Base-by-base conservation (phyloP, 2,329 filamentous ascomycete species). In the Trichoderma cornu-damae region DNA sequence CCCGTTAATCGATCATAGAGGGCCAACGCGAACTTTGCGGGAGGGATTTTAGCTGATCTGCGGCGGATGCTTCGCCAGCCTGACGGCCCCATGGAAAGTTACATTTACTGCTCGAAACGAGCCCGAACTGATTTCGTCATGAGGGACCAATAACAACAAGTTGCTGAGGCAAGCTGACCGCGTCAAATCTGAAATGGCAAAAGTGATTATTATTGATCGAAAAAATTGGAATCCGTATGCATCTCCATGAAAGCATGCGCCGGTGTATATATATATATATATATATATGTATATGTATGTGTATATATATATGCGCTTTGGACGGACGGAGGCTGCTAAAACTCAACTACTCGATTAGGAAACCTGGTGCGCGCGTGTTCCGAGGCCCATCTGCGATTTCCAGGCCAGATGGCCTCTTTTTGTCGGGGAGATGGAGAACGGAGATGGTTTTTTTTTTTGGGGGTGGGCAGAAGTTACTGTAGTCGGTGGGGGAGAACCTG, bases 391-490 rank as follows among this genome's bases (percentile, higher is more conserved):
- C 38, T 42, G 16, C 14, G 20, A 22, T 42, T 52, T 42, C 26
- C 49, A 37, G 49, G 35, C 49, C 49, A 52, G 42, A 42, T 55
- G 52, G 52, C 52, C 52, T 55, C 52, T 55, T 55, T 42, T 55
- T 47, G 52, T 55, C 52, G 52, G 52, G 52, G 42, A 55, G 32
- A 47, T 38, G 52, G 52, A 55, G 52, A 55, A n/a, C n/a, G n/a
- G n/a, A n/a, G n/a, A n/a, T n/a, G n/a, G n/a, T n/a, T n/a, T n/a
- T n/a, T n/a, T n/a, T n/a, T n/a, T n/a, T n/a, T n/a, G n/a, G n/a
- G 46, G 52, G 42, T 55, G 46, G 52, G 52, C 42, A 42, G 50
- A 14, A 14, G 11, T 43, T 53, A 43, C 22, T 34, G 43, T 43
- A 44, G 52, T 28, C 32, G 52, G 52, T 55, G 52, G 52, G 52